phyloP scores from a whole-genome alignment of 1,284 basidiomycete species.

The Tilletia caries region DNA sequence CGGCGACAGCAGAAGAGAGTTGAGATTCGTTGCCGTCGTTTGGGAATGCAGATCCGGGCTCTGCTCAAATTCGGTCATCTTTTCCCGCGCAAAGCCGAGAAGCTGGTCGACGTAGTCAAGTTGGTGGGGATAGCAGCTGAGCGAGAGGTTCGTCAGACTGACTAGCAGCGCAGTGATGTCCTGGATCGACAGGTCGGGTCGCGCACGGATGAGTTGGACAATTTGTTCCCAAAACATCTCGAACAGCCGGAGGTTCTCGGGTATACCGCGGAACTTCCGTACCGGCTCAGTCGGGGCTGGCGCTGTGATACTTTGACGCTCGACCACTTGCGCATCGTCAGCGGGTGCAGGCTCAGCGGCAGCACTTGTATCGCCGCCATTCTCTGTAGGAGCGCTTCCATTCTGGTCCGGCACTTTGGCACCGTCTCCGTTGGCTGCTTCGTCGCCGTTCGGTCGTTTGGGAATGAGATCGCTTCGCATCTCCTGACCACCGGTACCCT shows the following conservation, averaged over 20 bases:
- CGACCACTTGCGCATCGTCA: conserved; percentile 5
- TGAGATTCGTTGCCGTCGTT: conserved; percentile 38
- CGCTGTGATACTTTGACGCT: neutral
- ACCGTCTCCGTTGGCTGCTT: neutral
- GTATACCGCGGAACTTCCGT: conserved; percentile 50
- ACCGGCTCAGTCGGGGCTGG: conserved; percentile 22
- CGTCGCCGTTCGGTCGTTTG: conserved; percentile 12
- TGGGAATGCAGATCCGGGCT: conserved; percentile 38
- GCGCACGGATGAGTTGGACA: conserved; percentile 48
- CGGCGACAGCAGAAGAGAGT: conserved; percentile 45
- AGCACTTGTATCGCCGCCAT: neutral
- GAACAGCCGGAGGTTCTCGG: conserved; percentile 50
- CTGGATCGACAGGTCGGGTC: conserved; percentile 50
- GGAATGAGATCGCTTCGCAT: conserved; percentile 21
- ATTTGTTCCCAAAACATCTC: conserved; percentile 54
- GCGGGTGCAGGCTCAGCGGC: conserved; percentile 3
- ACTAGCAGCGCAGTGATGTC: conserved; percentile 50
- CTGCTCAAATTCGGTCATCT: conserved; percentile 39
- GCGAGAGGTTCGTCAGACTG: conserved; percentile 46
- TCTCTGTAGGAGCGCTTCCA: conserved; percentile 16
- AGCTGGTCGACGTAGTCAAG: conserved; percentile 53
- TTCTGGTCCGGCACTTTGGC: conserved; percentile 22
- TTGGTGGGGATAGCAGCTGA: conserved; percentile 52
- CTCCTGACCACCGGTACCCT: conserved; percentile 19
- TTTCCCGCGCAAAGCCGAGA: conserved; percentile 46